These are phyloP conservation scores for Sambucus nigra DNA, from an alignment of 129 eudicot species.

Conservation along the genomic window DNA sequence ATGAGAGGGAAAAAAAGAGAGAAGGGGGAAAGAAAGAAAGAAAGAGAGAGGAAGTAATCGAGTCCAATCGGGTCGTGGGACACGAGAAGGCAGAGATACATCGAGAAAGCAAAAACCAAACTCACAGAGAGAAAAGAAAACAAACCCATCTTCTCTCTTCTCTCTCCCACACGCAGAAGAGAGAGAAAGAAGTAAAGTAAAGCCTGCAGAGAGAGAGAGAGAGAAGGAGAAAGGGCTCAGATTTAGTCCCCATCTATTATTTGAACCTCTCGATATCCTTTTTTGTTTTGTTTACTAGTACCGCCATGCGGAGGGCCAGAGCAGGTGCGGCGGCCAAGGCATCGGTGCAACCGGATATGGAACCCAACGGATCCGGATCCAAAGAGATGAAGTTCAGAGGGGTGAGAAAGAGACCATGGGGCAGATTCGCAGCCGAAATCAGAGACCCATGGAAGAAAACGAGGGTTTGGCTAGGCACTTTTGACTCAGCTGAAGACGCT, in stretches of 20 bases:
- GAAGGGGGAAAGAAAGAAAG: background rate
- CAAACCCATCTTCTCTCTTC: conserved; percentile 5
- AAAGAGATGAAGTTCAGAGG: conserved; percentile 61
- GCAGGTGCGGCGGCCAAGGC: conserved; percentile 31
- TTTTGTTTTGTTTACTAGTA: background rate
- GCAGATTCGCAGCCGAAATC: conserved; percentile 82
- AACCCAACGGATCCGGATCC: conserved; percentile 32
- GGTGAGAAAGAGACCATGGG: conserved; percentile 89
- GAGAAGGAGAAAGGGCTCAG: background rate
- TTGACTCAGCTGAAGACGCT: conserved; percentile 75
- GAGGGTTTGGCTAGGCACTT: conserved; percentile 92
- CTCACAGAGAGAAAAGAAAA: conserved; percentile 11
- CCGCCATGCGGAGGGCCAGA: conserved; percentile 55
- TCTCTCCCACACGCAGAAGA: conserved; percentile 24
- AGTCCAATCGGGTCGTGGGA: conserved; percentile 17
- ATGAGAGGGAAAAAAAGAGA: background rate
- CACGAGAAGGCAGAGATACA: conserved; percentile 20
- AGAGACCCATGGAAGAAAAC: conserved; percentile 86
- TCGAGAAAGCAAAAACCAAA: conserved; percentile 19
- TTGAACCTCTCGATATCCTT: background rate
- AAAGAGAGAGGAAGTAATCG: background rate
- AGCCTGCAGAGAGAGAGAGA: background rate
- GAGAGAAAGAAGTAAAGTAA: conserved; percentile 13
- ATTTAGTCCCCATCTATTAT: background rate
- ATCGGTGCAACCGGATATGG: conserved; percentile 6